Evolutionary conservation across 306 rosid genomes (phyloP).

Genomic region (Corylus americana): DNA sequence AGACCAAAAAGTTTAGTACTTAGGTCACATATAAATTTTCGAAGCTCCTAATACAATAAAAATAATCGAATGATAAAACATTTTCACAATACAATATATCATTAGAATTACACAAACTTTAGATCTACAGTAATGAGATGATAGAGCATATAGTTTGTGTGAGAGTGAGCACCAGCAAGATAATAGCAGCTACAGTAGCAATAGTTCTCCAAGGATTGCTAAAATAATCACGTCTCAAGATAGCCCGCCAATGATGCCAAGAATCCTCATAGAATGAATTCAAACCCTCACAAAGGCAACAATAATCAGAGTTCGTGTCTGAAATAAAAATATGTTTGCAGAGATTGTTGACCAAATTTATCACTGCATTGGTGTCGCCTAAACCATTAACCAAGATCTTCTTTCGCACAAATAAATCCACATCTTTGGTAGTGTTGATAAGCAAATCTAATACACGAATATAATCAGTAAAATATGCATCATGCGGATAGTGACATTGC

Average conservation of each 20-base stretch:
- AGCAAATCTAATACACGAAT: background rate
- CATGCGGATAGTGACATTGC: background rate
- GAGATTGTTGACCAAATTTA: slow-evolving; percentile 24
- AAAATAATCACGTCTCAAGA: slow-evolving; percentile 28
- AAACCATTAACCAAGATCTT: slow-evolving; percentile 24
- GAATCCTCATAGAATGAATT: slow-evolving; percentile 18
- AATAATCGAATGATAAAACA: too few relatives aligned
- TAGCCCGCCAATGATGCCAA: slow-evolving; percentile 21
- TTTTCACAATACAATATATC: too few relatives aligned
- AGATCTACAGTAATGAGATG: too few relatives aligned
- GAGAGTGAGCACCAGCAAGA: slow-evolving; percentile 23
- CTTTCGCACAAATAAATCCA: slow-evolving; percentile 24
- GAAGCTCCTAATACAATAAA: too few relatives aligned
- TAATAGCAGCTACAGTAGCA: slow-evolving; percentile 22
- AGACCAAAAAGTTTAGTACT: too few relatives aligned
- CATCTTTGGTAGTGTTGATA: background rate
- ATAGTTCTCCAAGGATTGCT: slow-evolving; percentile 29
- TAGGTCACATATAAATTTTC: too few relatives aligned
- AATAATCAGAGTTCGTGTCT: background rate
- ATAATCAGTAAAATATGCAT: background rate
- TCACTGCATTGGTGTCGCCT: slow-evolving; percentile 25
- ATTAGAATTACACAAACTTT: too few relatives aligned
- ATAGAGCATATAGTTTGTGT: slow-evolving; percentile 25
- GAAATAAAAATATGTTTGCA: background rate
- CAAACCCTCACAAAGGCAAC: background rate